Conservation (phyloP, 2,329 filamentous ascomycete species). For the Fusarium equiseti region DNA sequence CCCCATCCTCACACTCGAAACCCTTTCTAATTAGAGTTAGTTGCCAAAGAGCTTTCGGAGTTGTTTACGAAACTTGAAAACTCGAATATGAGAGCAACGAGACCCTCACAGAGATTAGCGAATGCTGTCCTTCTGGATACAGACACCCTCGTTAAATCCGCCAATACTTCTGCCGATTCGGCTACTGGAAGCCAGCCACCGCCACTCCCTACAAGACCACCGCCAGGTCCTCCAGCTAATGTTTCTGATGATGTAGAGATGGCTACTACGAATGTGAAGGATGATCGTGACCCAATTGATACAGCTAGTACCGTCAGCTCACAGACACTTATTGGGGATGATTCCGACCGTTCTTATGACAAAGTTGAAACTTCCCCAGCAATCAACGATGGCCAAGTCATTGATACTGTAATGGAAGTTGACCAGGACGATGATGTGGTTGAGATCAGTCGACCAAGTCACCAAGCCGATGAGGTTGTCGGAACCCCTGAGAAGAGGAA, state of each 20-base stretch:
- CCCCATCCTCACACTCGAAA: not conserved
- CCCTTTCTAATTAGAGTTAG: constrained; percentile 59
- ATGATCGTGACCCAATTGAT: constrained; percentile 51
- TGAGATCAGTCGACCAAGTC: constrained; percentile 13
- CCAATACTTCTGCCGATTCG: constrained; percentile 47
- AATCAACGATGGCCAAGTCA: constrained; percentile 41
- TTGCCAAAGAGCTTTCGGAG: constrained; percentile 77
- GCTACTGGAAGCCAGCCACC: constrained; percentile 54
- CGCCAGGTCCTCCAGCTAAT: constrained; percentile 53
- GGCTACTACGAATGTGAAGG: constrained; percentile 51
- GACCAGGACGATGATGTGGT: constrained; percentile 27
- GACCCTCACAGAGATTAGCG: constrained; percentile 81
- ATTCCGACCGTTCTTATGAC: constrained; percentile 53
- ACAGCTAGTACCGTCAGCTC: constrained; percentile 63
- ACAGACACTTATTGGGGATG: constrained; percentile 63
- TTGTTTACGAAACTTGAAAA: constrained; percentile 79
- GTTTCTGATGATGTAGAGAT: constrained; percentile 52
- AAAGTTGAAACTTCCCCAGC: constrained; percentile 46
- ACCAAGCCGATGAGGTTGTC: not conserved
- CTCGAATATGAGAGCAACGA: constrained; percentile 71
- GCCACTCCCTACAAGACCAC: constrained; percentile 63
- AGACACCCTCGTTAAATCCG: constrained; percentile 52
- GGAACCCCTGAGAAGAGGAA: constrained; percentile 17
- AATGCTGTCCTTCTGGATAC: constrained; percentile 78
- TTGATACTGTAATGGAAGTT: constrained; percentile 43